Evolutionary conservation across 2,329 filamentous ascomycete genomes (phyloP), one percentile per base, ranked within the genome.

Genomic region (Pezizomycotina sp.): DNA sequence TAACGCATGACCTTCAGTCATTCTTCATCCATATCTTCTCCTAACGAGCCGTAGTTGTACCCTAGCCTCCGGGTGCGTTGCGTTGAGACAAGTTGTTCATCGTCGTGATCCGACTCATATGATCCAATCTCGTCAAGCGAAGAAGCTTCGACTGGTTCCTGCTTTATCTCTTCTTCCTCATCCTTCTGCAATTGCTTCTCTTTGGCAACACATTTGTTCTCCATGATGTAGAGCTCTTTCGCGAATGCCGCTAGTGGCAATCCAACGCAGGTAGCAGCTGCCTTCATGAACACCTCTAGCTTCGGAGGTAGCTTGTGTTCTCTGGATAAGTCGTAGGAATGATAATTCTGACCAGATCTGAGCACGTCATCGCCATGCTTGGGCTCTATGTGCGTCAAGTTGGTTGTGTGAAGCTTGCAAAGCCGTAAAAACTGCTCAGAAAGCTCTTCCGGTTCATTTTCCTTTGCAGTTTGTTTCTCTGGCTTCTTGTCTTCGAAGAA

Each of bases 201-300:
- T 23, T 38, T 20, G 5, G 31, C 28, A 12, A 39, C 9, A 16
- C n/a, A n/a, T n/a, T 29, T 39, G 34, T 43, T 27, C 18, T 43
- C 41, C 21, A 43, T 16, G 19, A 35, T 38, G 16, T 43, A 36
- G 8, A 43, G 25, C 15, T 38, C 36, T 23, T 31, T 38, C 12
- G 34, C 36, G n/a, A 43, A 39, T 5, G 28, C 36, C 12, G 38
- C 31, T 6, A 36, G 34, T 9, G 23, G 20, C 2, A 39, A 14
- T 1, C 23, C 35, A 10, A 43, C n/a, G 21, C 36, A 36, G 28
- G 23, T 29, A 1, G 41, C 41, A 2, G 41, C 41, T 5, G 36
- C 32, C 16, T 27, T 19, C 21, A 38, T 38, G 10, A 43, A 13
- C 6, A 16, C 28, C 21, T 18, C 28, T n/a, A 43, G 7, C 21